phyloP scores from a whole-genome alignment of 1,284 basidiomycete species.

The Sporisorium scitamineum region DNA sequence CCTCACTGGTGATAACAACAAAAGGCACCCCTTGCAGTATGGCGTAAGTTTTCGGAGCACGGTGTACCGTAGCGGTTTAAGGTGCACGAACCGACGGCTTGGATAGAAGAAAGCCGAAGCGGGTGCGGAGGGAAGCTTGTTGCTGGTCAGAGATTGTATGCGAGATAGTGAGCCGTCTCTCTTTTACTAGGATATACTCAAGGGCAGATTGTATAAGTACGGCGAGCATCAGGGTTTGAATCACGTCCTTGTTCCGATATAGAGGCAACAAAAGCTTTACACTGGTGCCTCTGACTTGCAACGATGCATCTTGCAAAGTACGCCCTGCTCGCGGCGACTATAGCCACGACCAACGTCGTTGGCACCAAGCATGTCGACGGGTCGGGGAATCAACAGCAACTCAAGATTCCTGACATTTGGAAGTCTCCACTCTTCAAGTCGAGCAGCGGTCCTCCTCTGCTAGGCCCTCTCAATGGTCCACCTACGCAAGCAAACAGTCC shows the following conservation, averaged over 20 bases:
- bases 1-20: constrained; percentile 2
- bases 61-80: neutral
- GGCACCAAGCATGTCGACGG: neutral
- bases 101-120: neutral
- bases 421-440: constrained; percentile 29
- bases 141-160: too few relatives aligned
- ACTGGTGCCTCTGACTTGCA: neutral
- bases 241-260: too few relatives aligned
- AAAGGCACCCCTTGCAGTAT: neutral
- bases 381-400: neutral
- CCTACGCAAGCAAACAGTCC: neutral
- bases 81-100: neutral
- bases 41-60: neutral
- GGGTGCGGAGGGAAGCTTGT: neutral
- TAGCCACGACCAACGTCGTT: neutral
- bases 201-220: too few relatives aligned
- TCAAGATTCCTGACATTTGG: constrained; percentile 28
- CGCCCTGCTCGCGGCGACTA: constrained; percentile 1
- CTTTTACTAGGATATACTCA: too few relatives aligned
- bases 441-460: neutral
- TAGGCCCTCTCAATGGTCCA: neutral
- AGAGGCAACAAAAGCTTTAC: too few relatives aligned
- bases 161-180: neutral
- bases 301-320: constrained; percentile 19
- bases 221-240: too few relatives aligned